phyloP scores from a whole-genome alignment of 352 stramenopile genomes.

The Thraustochytrium striatum region DNA sequence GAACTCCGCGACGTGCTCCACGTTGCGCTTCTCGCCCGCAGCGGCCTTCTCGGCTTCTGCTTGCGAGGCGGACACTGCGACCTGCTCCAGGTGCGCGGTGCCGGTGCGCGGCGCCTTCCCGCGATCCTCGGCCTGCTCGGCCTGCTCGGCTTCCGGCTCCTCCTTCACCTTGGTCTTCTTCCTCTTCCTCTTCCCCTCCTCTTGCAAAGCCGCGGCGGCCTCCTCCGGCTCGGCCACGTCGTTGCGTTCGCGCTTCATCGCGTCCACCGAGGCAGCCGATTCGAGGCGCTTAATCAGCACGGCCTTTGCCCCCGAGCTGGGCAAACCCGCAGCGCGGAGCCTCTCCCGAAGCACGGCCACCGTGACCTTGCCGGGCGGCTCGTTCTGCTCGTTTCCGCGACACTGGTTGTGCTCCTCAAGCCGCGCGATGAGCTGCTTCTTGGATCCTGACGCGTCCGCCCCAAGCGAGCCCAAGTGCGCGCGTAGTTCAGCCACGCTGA shows the following conservation, averaged over 20 bases:
- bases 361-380: background rate
- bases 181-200: slow-evolving; percentile 10
- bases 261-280: background rate
- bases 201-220: slow-evolving; percentile 44
- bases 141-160: background rate
- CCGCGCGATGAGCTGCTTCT: background rate
- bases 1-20: slow-evolving; percentile 60
- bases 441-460: background rate
- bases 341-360: slow-evolving; percentile 36
- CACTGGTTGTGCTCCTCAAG: background rate
- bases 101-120: background rate
- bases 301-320: slow-evolving; percentile 38
- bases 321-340: slow-evolving; percentile 19
- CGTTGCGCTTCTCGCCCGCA: slow-evolving; percentile 59
- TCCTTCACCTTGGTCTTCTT: background rate
- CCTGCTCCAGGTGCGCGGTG: slow-evolving; percentile 16
- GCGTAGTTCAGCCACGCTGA: slow-evolving; percentile 5
- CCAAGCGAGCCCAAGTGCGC: background rate
- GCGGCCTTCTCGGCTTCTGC: slow-evolving; percentile 58
- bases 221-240: slow-evolving; percentile 26
- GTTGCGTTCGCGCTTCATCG: too few species aligned
- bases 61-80: slow-evolving; percentile 55
- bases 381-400: background rate
- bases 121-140: too few species aligned
- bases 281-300: slow-evolving; percentile 41